phyloP scores from a whole-genome alignment of 2,329 filamentous ascomycete genomes.

The Nigrospora osmanthi region DNA sequence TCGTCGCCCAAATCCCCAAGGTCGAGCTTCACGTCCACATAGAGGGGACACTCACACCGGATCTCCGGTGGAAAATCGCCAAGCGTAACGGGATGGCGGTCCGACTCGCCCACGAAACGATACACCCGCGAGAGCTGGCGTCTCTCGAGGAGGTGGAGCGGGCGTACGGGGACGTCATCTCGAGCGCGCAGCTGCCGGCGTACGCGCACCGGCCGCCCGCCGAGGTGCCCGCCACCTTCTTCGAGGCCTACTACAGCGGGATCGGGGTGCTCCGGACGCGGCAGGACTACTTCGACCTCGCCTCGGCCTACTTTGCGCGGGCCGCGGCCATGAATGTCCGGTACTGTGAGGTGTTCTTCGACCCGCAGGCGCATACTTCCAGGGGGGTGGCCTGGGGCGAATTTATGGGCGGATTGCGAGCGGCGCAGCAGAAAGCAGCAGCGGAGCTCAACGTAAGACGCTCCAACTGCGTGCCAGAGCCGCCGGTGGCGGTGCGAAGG shows the following conservation, averaged over 20 bases:
- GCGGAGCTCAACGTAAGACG: constrained; percentile 1
- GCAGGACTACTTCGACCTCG: constrained; percentile 3
- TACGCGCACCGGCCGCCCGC: constrained; percentile 57
- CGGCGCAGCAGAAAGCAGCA: background rate
- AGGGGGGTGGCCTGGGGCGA: constrained; percentile 2
- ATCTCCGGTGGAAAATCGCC: constrained; percentile 46
- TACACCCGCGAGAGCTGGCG: background rate
- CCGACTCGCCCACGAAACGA: constrained; percentile 36
- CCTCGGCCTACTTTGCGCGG: constrained; percentile 3
- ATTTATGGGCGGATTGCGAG: constrained; percentile 3
- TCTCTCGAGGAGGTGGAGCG: background rate
- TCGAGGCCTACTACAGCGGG: constrained; percentile 36
- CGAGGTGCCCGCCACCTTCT: constrained; percentile 67
- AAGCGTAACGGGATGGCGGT: constrained; percentile 57
- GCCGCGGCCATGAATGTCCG: constrained; percentile 6
- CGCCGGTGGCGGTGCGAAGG: no score
- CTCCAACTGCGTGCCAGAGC: background rate
- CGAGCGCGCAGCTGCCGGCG: background rate
- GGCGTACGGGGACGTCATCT: constrained; percentile 1
- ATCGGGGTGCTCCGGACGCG: background rate
- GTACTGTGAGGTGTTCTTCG: constrained; percentile 8
- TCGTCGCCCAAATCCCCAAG: constrained; percentile 30
- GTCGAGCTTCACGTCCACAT: constrained; percentile 39
- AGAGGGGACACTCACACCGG: constrained; percentile 32
- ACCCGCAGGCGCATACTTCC: constrained; percentile 5